Evolutionary conservation across 805 yeast genomes (phyloP), one percentile per base, ranked within the genome.

Genomic region (Clavispora carvajalis): DNA sequence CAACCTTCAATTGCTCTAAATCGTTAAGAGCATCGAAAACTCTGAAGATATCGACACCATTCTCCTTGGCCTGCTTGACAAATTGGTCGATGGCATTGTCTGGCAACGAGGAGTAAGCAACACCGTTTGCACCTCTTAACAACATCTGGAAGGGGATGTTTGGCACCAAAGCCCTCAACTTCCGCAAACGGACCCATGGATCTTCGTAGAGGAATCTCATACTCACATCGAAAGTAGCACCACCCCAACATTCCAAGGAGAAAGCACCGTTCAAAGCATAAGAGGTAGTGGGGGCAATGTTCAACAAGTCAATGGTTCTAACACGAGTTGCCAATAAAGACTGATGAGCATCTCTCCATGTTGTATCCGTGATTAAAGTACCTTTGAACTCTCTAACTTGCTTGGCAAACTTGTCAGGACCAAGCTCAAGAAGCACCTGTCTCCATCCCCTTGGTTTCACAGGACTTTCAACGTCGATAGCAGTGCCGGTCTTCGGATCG

Each of bases 341-440:
- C 74, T 93, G 99, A 69, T 93, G 99, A 26, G 99, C 99, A 67
- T 93, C 99, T 80, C 99, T 88, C 99, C 99, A 93, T 8, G 99
- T 93, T 40, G 99, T 93, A 65, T 93, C 99, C 87, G 95, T 93
- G 56, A 93, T 69, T 63, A 93, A 73, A 51, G 95, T 82, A 57
- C 99, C 99, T 40, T 86, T 71, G 68, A 79, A 81, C 13, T 69
- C 64, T 63, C 97, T 80, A 44, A 93, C 95, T 56, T 86, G 82
- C 68, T 82, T 76, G 53, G 97, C 96, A 60, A 93, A 93, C 23
- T 72, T 85, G 40, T 76, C 93, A 22, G 99, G 95, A 42, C 99
- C 99, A 53, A 83, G 73, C 53, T 79, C 80, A 45, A 91, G 67
- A 43, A 93, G 71, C 18, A 88, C 81, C 56, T 90, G 82, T 74